phyloP scores from a whole-genome alignment of 2,329 filamentous ascomycete species.

The Neoarthrinium moseri region DNA sequence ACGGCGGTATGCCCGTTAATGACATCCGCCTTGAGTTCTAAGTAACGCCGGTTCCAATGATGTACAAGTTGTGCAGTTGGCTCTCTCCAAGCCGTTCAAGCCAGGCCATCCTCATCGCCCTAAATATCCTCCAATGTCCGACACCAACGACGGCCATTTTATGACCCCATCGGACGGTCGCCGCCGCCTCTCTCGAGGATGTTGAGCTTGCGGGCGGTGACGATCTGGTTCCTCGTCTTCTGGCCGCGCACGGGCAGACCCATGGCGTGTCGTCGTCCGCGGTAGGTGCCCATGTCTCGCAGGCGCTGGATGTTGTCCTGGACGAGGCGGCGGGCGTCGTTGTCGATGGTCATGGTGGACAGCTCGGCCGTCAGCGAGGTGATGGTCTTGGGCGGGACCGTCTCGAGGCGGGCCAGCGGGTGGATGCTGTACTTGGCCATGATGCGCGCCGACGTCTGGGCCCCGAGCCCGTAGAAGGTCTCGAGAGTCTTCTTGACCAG shows the following conservation, averaged over 20 bases:
- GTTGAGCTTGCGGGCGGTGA: conserved; percentile 63
- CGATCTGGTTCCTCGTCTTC: conserved; percentile 73
- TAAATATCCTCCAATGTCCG: neutral
- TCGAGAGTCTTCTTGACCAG: conserved; percentile 83
- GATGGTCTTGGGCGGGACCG: conserved; percentile 72
- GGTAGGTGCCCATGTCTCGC: conserved; percentile 87
- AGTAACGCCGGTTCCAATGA: conserved; percentile 2
- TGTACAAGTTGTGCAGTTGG: neutral
- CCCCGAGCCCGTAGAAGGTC: conserved; percentile 83
- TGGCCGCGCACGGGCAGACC: conserved; percentile 88
- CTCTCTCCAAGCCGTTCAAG: neutral
- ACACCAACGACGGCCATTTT: neutral
- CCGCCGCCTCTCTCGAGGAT: conserved; percentile 47
- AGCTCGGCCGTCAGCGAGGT: conserved; percentile 82
- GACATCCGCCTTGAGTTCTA: too few relatives aligned
- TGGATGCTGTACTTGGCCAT: conserved; percentile 90
- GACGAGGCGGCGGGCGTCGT: conserved; percentile 74
- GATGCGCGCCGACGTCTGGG: conserved; percentile 66
- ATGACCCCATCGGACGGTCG: conserved; percentile 12
- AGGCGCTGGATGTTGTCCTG: conserved; percentile 83
- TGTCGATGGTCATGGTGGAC: conserved; percentile 90
- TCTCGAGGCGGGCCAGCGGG: conserved; percentile 74
- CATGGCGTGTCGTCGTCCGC: conserved; percentile 90
- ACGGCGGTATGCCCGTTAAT: too few relatives aligned
- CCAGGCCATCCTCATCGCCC: neutral